phyloP scores from a whole-genome alignment of 176 grass and related monocot genomes.

The Hyparrhenia diplandra region DNA sequence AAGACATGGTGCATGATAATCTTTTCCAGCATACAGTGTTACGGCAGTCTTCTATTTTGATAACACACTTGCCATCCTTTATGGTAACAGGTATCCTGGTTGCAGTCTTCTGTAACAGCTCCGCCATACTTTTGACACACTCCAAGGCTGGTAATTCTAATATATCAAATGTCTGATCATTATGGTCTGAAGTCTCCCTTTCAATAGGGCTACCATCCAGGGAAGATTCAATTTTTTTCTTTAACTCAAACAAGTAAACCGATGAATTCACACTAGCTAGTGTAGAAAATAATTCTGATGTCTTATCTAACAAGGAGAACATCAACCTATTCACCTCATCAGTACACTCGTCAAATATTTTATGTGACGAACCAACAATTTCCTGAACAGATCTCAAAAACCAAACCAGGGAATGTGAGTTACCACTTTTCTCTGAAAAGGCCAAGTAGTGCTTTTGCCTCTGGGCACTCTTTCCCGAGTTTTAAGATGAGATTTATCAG shows the following conservation, averaged over 20 bases:
- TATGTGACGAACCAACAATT: conserved; percentile 38
- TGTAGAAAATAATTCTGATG: conserved; percentile 71
- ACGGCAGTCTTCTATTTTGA: conserved; percentile 60
- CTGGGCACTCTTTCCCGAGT: conserved; percentile 41
- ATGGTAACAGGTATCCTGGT: conserved; percentile 40
- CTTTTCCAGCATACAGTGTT: conserved; percentile 39
- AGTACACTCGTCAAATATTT: conserved; percentile 45
- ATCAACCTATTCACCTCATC: conserved; percentile 50
- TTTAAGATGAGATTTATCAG: conserved; percentile 65
- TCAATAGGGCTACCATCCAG: conserved; percentile 12
- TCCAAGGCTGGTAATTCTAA: conserved; percentile 43
- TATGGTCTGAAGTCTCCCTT: conserved; percentile 24
- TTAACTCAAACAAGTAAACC: conserved; percentile 37
- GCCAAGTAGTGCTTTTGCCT: conserved; percentile 39
- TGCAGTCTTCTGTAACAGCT: conserved; percentile 53
- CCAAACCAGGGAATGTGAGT: conserved; percentile 54
- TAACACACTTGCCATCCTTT: conserved; percentile 32
- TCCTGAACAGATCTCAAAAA: conserved; percentile 66
- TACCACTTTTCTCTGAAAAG: conserved; percentile 40
- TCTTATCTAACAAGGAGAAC: conserved; percentile 74
- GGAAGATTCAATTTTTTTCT: conserved; percentile 39
- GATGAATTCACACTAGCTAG: conserved; percentile 45
- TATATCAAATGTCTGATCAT: conserved; percentile 33
- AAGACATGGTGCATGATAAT: conserved; percentile 70
- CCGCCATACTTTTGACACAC: conserved; percentile 50